Evolutionary conservation across 495 filamentous ascomycete genomes (phyloP).

Genomic region (Copromyces sp.): DNA sequence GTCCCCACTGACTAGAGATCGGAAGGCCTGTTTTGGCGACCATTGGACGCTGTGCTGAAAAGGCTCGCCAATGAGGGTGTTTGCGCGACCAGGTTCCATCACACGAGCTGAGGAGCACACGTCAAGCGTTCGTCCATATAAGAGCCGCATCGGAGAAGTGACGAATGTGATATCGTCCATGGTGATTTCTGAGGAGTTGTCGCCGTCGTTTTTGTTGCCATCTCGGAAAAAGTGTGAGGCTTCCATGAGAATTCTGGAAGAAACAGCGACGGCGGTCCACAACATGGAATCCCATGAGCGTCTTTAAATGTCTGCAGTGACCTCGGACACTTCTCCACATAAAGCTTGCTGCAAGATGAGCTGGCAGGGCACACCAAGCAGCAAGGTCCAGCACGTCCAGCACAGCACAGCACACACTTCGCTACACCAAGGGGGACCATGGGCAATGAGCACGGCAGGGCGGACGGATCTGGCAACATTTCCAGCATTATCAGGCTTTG

Average conservation of each 20-base stretch:
- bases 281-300: background rate
- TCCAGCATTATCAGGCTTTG: background rate
- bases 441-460: background rate
- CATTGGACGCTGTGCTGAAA: constrained; percentile 19
- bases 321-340: constrained; percentile 20
- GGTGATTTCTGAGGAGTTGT: background rate
- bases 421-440: background rate
- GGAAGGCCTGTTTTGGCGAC: constrained; percentile 20
- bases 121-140: constrained; percentile 9
- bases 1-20: constrained; percentile 12
- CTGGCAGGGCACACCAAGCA: constrained; percentile 21
- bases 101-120: constrained; percentile 11
- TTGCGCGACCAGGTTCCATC: constrained; percentile 10
- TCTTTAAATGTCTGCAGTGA: constrained; percentile 18
- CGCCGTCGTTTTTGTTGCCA: background rate
- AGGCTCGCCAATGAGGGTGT: constrained; percentile 23
- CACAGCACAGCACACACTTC: background rate
- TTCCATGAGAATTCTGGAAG: background rate
- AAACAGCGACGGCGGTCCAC: background rate
- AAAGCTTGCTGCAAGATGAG: constrained; percentile 28
- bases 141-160: constrained; percentile 16
- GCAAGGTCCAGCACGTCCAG: background rate
- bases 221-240: background rate
- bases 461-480: background rate
- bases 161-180: background rate